Conservation (phyloP, 176 grass and related monocot genomes). For the Pharus latifolius region DNA sequence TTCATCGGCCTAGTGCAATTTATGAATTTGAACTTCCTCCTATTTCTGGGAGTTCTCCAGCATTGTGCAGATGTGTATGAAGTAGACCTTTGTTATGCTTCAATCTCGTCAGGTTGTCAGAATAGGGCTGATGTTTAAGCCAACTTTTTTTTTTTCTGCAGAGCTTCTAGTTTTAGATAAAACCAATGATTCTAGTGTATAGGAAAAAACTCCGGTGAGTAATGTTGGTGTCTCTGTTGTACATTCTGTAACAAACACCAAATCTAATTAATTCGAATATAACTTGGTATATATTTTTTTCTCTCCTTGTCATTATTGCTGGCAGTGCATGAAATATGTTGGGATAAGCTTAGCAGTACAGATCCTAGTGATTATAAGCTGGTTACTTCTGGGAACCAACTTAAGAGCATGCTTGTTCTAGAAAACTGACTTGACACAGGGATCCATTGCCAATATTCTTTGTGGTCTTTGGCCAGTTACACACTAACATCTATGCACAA, state of each 20-base stretch:
- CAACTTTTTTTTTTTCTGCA: not conserved
- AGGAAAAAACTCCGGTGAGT: not conserved
- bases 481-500: too few species aligned
- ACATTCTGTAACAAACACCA: constrained; percentile 42
- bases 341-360: too few species aligned
- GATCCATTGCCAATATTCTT: too few species aligned
- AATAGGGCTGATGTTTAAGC: not conserved
- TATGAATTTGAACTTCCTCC: constrained; percentile 1
- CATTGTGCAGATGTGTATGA: not conserved
- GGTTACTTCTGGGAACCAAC: too few species aligned
- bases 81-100: not conserved
- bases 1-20: not conserved
- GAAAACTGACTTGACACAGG: too few species aligned
- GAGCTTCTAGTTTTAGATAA: not conserved
- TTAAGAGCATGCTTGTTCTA: too few species aligned
- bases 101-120: not conserved
- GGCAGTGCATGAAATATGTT: too few species aligned
- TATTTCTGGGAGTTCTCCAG: constrained; percentile 17
- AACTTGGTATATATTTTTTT: too few species aligned
- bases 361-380: too few species aligned
- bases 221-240: not conserved
- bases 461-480: too few species aligned
- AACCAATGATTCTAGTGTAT: constrained; percentile 14
- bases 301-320: not conserved
- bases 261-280: not conserved